phyloP scores from a whole-genome alignment of 148 eudicot genomes.

The Vaccinium macrocarpon region DNA sequence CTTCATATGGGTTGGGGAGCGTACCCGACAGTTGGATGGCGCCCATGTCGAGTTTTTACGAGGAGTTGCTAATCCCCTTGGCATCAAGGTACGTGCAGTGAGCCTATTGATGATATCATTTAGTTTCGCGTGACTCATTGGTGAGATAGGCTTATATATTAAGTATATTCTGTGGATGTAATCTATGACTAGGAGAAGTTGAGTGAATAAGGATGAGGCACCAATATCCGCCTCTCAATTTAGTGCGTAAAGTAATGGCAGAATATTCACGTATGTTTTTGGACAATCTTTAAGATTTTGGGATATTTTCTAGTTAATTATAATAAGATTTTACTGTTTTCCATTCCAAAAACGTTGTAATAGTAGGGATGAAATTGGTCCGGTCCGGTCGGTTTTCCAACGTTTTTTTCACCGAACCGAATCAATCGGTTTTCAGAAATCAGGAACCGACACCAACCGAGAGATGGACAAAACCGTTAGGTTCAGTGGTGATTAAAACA shows the following conservation, averaged over 20 bases:
- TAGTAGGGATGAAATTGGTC: too few species aligned
- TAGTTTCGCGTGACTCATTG: not conserved
- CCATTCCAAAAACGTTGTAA: not conserved
- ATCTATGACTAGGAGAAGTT: not conserved
- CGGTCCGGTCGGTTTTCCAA: too few species aligned
- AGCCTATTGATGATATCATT: not conserved
- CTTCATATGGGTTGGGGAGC: conserved; percentile 23
- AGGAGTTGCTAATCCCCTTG: conserved; percentile 15
- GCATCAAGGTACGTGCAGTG: conserved; percentile 3
- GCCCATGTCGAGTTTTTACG: conserved; percentile 16
- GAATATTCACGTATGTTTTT: not conserved
- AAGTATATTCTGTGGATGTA: not conserved
- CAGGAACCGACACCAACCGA: too few species aligned
- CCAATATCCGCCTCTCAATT: not conserved
- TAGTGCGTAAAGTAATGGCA: not conserved
- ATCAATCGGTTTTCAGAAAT: too few species aligned
- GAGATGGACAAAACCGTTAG: too few species aligned
- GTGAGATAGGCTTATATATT: not conserved
- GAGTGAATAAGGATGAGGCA: not conserved
- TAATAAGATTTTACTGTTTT: not conserved
- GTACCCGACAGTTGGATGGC: conserved; percentile 23
- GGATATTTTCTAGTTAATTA: not conserved
- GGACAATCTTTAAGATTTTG: not conserved
- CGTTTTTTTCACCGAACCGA: too few species aligned
- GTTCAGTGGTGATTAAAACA: too few species aligned